Conservation (phyloP, 2,329 filamentous ascomycete genomes). For the Pestalotiopsis sp. region DNA sequence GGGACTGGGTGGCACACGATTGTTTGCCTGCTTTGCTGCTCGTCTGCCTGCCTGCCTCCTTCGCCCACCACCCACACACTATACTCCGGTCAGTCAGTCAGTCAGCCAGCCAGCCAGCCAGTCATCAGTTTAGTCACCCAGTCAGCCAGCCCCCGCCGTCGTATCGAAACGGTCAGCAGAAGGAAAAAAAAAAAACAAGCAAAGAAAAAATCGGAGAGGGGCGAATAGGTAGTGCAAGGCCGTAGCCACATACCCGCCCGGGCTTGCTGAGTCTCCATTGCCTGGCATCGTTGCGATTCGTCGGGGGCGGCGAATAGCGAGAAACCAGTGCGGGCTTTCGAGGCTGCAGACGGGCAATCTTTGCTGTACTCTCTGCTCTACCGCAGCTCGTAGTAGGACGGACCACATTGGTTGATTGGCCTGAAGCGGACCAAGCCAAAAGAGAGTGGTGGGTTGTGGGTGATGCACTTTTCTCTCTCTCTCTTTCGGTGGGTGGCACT, state of each 20-base stretch:
- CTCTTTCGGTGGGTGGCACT: constrained; percentile 5
- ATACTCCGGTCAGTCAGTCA: neutral
- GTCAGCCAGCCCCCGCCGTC: neutral
- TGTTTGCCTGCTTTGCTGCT: neutral
- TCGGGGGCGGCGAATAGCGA: neutral
- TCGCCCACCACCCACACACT: neutral
- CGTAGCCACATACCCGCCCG: neutral
- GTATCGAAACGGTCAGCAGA: neutral
- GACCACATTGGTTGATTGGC: neutral
- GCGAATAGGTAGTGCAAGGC: neutral
- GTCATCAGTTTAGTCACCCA: neutral
- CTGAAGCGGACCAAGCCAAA: neutral
- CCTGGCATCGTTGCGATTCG: neutral
- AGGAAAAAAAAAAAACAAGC: no score
- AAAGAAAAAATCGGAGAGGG: neutral
- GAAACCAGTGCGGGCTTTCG: neutral
- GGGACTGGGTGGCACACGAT: neutral
- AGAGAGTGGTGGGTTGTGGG: constrained; percentile 6
- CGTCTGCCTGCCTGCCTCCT: neutral
- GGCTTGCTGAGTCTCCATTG: neutral
- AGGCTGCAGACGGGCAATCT: constrained; percentile 4
- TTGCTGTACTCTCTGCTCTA: neutral
- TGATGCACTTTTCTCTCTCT: neutral
- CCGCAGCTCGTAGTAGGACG: neutral
- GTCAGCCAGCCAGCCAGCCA: neutral